Evolutionary conservation across 768 basidiomycete genomes (phyloP).

Genomic region (Clavulina sp.): DNA sequence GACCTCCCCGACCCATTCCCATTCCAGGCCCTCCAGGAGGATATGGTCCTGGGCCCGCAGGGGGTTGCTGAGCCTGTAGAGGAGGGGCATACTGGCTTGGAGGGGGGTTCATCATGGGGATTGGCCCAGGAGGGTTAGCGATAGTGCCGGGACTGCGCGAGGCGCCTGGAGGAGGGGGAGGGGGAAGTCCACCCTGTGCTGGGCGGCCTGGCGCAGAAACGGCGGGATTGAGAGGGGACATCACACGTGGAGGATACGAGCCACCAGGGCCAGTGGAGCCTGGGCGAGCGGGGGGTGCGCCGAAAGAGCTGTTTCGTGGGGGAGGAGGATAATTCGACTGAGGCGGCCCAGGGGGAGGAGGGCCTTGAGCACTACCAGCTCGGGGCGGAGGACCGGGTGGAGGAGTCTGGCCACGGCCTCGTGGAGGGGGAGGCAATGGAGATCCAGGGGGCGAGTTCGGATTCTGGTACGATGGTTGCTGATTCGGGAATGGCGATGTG

Average conservation of each 20-base stretch:
- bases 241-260: not conserved
- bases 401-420: slow-evolving; percentile 7
- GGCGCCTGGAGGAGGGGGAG: slow-evolving; percentile 3
- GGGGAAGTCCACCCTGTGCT: not conserved
- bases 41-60: slow-evolving; percentile 5
- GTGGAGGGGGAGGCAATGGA: slow-evolving; percentile 22
- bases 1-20: too few species aligned
- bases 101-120: not conserved
- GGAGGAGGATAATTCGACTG: not conserved
- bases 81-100: not conserved
- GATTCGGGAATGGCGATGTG: slow-evolving; percentile 75
- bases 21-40: not conserved
- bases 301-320: not conserved
- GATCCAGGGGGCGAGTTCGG: slow-evolving; percentile 35
- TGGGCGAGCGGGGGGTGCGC: not conserved
- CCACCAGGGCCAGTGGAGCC: not conserved
- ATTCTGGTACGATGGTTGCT: slow-evolving; percentile 19
- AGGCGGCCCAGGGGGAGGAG: slow-evolving; percentile 10
- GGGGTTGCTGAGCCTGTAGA: slow-evolving; percentile 6
- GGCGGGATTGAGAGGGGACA: slow-evolving; percentile 1
- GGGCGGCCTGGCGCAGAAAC: slow-evolving; percentile 4
- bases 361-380: slow-evolving; percentile 13
- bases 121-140: not conserved
- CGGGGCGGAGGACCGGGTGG: slow-evolving; percentile 9
- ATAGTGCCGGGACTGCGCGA: not conserved